These are phyloP conservation scores for Geotrichum bryndzae DNA, from an alignment of 1,139 yeast species.

Conservation along the genomic window DNA sequence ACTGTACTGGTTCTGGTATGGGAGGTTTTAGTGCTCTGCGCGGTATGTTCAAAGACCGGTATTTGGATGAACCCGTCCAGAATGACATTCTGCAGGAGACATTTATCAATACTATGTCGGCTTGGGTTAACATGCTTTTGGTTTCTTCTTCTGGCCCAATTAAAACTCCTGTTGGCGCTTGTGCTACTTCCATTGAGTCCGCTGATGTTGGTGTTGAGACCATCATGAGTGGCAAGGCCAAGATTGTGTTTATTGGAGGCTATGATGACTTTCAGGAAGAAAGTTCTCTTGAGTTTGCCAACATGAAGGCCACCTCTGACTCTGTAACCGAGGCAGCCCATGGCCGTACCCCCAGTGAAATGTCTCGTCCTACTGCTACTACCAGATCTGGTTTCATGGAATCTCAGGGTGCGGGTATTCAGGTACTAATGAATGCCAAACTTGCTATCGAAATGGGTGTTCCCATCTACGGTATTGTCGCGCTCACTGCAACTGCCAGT, in stretches of 20 bases:
- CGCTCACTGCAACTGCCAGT: slow-evolving; percentile 91
- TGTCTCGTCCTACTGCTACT: slow-evolving; percentile 98
- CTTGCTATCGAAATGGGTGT: slow-evolving; percentile 97
- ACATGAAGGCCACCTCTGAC: slow-evolving; percentile 97
- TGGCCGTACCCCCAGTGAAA: slow-evolving; percentile 96
- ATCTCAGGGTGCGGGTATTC: slow-evolving; percentile 99
- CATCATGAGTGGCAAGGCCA: slow-evolving; percentile 86
- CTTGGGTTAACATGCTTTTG: slow-evolving; percentile 98
- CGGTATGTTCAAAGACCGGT: slow-evolving; percentile 97
- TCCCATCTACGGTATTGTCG: slow-evolving; percentile 94
- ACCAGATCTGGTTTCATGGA: slow-evolving; percentile 98
- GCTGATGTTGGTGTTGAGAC: slow-evolving; percentile 95
- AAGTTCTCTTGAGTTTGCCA: slow-evolving; percentile 95
- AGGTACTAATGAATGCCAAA: slow-evolving; percentile 91
- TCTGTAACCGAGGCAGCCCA: slow-evolving; percentile 79
- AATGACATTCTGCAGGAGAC: slow-evolving; percentile 96
- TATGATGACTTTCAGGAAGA: slow-evolving; percentile 99
- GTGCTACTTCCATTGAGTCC: slow-evolving; percentile 98
- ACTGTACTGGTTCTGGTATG: slow-evolving; percentile 99
- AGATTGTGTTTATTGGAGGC: slow-evolving; percentile 96
- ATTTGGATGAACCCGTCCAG: slow-evolving; percentile 86
- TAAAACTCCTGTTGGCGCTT: slow-evolving; percentile 98
- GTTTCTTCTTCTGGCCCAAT: slow-evolving; percentile 98
- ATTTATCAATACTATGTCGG: slow-evolving; percentile 97
- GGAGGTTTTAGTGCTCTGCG: slow-evolving; percentile 97